A percentile compares a stretch with the other conserved stretches of the same genome.
phyloP scores from a whole-genome alignment of 1,139 yeast genomes.

The Keqinozyma sinolaborantium region DNA sequence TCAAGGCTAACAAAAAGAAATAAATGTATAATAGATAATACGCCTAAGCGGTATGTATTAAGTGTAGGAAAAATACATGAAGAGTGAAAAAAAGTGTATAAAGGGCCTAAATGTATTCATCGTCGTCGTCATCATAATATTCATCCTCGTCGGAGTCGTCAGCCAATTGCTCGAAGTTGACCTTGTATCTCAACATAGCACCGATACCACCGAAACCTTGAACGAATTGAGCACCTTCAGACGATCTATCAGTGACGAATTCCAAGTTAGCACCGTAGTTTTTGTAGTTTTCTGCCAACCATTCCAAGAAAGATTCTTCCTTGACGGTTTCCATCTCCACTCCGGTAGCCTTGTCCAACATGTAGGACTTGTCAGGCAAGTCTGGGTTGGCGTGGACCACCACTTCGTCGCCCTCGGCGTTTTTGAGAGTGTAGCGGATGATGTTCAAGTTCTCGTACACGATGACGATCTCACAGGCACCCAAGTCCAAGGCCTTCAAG shows the following conservation, averaged over 20 bases:
- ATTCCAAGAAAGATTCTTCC: constrained; percentile 84
- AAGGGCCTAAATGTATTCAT: constrained; percentile 42
- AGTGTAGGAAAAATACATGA: no score
- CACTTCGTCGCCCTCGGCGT: constrained; percentile 75
- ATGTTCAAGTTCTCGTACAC: constrained; percentile 90
- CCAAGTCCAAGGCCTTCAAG: constrained; percentile 89
- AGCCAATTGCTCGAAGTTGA: constrained; percentile 90
- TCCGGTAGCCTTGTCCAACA: constrained; percentile 81
- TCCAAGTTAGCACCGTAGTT: constrained; percentile 93
- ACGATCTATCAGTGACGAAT: constrained; percentile 92
- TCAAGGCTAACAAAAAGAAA: constrained; percentile 12
- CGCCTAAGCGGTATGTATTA: no score
- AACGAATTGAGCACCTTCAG: constrained; percentile 98
- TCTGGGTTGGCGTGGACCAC: constrained; percentile 71
- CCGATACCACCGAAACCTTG: constrained; percentile 99
- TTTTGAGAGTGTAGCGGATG: constrained; percentile 80
- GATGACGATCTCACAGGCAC: constrained; percentile 90
- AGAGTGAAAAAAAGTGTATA: constrained; percentile 1
- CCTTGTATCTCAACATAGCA: constrained; percentile 91
- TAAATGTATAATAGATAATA: constrained; percentile 1
- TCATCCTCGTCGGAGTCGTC: constrained; percentile 87
- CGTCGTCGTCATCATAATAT: constrained; percentile 74
- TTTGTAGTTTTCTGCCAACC: constrained; percentile 96
- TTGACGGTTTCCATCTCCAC: constrained; percentile 81
- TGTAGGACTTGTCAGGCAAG: constrained; percentile 72